Base-by-base conservation (phyloP, 768 basidiomycete genomes). In the Lactarius hatsudake region DNA sequence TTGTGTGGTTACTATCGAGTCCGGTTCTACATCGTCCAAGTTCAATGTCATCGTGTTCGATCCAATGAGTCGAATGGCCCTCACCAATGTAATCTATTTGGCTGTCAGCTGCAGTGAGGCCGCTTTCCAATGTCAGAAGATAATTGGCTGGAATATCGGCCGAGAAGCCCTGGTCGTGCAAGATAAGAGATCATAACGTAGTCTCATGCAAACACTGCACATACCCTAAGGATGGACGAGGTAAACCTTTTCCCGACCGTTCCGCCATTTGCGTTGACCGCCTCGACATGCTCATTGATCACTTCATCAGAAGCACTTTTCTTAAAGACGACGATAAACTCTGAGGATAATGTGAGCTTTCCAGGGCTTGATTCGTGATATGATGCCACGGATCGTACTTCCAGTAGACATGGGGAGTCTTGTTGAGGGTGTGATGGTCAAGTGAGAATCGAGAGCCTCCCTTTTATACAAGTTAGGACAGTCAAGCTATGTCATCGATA, bases 321-420 rank as follows among this genome's bases (percentile, higher is more conserved):
- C 74, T 85, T 86, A 78, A 87, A 87, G 8, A 84, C 79, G 51
- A 87, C 80, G 62, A 86, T 86, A 71, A 79, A 86, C 69, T 75
- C 85, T 86, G 72, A 6, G 7, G 38, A 38, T 26, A 54, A 32
- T 13, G 56, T 62, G 63, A 74, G 72, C 68, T 72, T 67, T 65
- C 70, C 48, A n/a, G n/a, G n/a, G n/a, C n/a, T 7, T 15, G 1
- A 28, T 12, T 18, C 2, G 40, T 3, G 20, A 59, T 15, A 13
- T 0, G 48, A n/a, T 51, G 15, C 20, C 42, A 18, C 23, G 61
- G 45, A 15, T 60, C 62, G 63, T 65, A 73, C 74, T 72, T 66
- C 56, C 59, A 34, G 8, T 34, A 34, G 74, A 69, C 74, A 75
- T 74, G 61, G 32, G n/a, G 4, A 23, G n/a, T 10, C n/a, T 23